Percentiles rank a stretch among this genome's conserved stretches.
phyloP scores from a whole-genome alignment of 2,329 filamentous ascomycete species.

The Hypoxylon rubiginosum region DNA sequence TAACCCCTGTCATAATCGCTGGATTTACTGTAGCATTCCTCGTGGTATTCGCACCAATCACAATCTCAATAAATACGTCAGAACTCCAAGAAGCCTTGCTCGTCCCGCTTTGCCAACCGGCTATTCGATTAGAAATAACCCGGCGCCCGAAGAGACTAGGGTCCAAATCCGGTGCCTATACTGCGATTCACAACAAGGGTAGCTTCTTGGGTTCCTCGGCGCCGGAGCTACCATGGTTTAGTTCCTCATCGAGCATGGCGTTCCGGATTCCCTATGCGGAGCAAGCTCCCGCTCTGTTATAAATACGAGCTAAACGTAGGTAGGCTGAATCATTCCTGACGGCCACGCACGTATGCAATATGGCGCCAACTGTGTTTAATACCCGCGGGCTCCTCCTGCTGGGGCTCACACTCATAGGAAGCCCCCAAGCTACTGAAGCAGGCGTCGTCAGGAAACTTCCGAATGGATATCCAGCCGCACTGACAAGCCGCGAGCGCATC shows the following conservation, averaged over 20 bases:
- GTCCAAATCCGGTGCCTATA: conserved; percentile 23
- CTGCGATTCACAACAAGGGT: conserved; percentile 17
- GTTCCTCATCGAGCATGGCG: conserved; percentile 29
- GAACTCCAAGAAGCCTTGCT: conserved; percentile 4
- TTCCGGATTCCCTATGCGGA: conserved; percentile 12
- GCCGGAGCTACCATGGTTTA: conserved; percentile 25
- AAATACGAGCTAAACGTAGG: background rate
- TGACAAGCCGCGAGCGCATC: conserved; percentile 49
- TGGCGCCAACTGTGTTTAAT: conserved; percentile 24
- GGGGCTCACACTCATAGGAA: conserved; percentile 28
- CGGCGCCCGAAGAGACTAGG: conserved; percentile 24
- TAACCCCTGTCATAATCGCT: conserved; percentile 23
- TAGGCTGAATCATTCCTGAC: conserved; percentile 1
- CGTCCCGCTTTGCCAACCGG: conserved; percentile 19
- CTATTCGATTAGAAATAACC: conserved; percentile 39
- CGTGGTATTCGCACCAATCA: conserved; percentile 36
- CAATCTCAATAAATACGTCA: background rate
- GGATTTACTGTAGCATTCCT: conserved; percentile 15
- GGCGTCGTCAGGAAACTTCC: conserved; percentile 17
- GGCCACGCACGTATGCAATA: conserved; percentile 14
- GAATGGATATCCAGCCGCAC: background rate
- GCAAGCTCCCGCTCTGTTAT: conserved; percentile 14
- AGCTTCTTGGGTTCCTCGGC: conserved; percentile 29
- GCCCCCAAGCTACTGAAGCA: conserved; percentile 16
- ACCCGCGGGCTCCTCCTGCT: conserved; percentile 24